Conservation (phyloP, 2,329 filamentous ascomycete species). For the Metarhizium anisopliae region DNA sequence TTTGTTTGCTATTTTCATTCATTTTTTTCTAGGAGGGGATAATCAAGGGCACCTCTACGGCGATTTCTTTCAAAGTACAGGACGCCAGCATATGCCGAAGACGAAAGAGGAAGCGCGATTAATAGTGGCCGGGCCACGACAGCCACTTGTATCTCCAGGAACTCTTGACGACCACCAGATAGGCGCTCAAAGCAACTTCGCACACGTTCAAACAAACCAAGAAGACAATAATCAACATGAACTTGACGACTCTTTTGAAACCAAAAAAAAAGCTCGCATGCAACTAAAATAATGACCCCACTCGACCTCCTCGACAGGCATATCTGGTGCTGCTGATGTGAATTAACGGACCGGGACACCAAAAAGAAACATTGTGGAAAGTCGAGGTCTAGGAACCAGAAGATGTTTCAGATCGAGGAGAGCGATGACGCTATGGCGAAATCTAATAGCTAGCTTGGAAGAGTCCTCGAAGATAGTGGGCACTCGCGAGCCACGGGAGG, state of each 20-base stretch:
- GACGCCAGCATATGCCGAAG: neutral
- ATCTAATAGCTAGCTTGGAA: conserved; percentile 27
- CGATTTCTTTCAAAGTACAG: neutral
- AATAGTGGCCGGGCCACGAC: neutral
- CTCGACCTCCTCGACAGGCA: conserved; percentile 4
- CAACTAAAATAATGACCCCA: neutral
- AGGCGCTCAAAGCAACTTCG: neutral
- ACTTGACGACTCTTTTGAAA: conserved; percentile 1
- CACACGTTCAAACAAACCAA: conserved; percentile 1
- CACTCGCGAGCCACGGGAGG: neutral
- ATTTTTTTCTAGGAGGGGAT: neutral
- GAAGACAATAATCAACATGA: conserved; percentile 7
- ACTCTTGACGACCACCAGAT: neutral
- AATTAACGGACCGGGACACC: neutral
- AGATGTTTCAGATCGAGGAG: conserved; percentile 9
- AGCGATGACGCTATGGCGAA: conserved; percentile 26
- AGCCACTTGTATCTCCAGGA: neutral
- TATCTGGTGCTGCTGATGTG: neutral
- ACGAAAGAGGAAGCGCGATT: neutral
- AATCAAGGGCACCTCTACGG: neutral
- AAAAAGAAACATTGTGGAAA: neutral
- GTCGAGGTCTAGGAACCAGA: neutral
- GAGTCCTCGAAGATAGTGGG: conserved; percentile 14
- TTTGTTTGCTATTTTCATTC: conserved; percentile 1
- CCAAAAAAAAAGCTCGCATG: neutral